phyloP scores from a whole-genome alignment of 108 stramenopile genomes.

The Parietichytrium sp. region DNA sequence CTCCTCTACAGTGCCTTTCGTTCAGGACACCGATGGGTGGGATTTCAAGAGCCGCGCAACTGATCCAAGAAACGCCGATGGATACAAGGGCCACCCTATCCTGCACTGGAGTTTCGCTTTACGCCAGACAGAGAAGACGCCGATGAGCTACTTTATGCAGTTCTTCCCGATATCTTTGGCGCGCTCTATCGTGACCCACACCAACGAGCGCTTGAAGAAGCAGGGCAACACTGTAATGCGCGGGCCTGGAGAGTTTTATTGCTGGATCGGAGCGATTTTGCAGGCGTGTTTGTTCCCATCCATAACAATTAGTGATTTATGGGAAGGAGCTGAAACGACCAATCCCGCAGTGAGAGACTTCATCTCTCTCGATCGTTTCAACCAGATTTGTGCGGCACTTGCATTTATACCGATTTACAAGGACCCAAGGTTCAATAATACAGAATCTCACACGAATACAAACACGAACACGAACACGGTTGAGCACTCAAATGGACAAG shows the following conservation, averaged over 20 bases:
- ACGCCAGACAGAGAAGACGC: not conserved
- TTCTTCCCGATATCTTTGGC: not conserved
- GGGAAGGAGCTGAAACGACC: not conserved
- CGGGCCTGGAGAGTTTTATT: not conserved
- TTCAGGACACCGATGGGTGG: too few relatives aligned
- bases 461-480: too few relatives aligned
- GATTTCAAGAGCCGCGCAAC: too few relatives aligned
- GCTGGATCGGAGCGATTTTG: not conserved
- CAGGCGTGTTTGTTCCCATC: not conserved
- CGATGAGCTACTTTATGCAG: not conserved
- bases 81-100: not conserved
- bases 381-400: not conserved
- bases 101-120: not conserved
- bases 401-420: too few relatives aligned
- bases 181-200: not conserved
- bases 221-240: not conserved
- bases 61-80: not conserved
- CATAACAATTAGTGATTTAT: not conserved
- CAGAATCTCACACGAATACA: too few relatives aligned
- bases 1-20: too few relatives aligned
- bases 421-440: too few relatives aligned
- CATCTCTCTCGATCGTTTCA: slow-evolving; percentile 7
- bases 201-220: not conserved
- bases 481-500: too few relatives aligned
- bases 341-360: not conserved